Percentiles rank a stretch among this genome's conserved stretches.
phyloP scores from a whole-genome alignment of 768 basidiomycete species.

The Lanmaoa rubissima region DNA sequence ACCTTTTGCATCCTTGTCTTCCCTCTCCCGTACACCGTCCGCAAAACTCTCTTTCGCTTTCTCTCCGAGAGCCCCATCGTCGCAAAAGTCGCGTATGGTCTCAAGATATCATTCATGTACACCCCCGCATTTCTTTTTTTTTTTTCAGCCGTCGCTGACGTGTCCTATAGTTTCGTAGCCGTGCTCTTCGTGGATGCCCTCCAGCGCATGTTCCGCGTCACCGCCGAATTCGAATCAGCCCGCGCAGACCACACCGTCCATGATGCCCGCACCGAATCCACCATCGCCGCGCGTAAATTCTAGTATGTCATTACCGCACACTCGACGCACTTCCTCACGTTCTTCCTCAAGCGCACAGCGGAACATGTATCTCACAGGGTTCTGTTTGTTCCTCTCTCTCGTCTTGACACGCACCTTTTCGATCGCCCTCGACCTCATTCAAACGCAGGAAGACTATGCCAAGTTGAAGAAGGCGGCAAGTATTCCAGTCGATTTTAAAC shows the following conservation, averaged over 20 bases:
- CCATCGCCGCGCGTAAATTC: conserved; percentile 89
- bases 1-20: conserved; percentile 84
- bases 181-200: conserved; percentile 90
- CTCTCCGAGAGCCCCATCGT: conserved; percentile 65
- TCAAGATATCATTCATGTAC: conserved; percentile 94
- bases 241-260: conserved; percentile 51
- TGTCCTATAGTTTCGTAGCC: conserved; percentile 63
- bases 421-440: conserved; percentile 88
- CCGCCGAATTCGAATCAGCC: conserved; percentile 66
- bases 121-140: conserved; percentile 23
- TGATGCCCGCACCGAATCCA: conserved; percentile 80
- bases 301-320: conserved; percentile 51
- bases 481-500: background rate
- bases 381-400: conserved; percentile 93
- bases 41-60: conserved; percentile 70
- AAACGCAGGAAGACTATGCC: conserved; percentile 83
- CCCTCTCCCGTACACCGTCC: conserved; percentile 77
- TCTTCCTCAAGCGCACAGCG: conserved; percentile 63
- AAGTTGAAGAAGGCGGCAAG: conserved; percentile 67
- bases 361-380: conserved; percentile 91
- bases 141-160: background rate
- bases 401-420: conserved; percentile 91
- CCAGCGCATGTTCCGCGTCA: conserved; percentile 86
- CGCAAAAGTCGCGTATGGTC: conserved; percentile 84
- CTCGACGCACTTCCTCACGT: background rate